Evolutionary conservation across 1,284 basidiomycete genomes (phyloP), one percentile per base, ranked within the genome.

Genomic region (Marasmius oreades): DNA sequence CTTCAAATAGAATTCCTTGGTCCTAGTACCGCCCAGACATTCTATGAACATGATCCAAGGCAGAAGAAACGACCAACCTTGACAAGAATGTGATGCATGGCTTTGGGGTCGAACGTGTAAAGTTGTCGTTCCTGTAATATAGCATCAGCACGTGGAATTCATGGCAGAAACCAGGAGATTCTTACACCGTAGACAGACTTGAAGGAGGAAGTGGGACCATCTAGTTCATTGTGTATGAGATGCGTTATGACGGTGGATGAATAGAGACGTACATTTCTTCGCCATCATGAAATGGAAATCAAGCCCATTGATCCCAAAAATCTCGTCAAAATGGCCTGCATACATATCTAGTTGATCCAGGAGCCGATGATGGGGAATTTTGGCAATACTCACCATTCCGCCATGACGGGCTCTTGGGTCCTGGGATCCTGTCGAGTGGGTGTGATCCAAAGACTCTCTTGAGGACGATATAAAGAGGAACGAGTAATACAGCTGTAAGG

Each of bases 1-100:
- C 53, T 37, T 55, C 53, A 31, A 31, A 31, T 22, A 54, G 55
- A 7, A 31, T 14, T 2, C 42, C 36, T 28, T 51, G 37, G 46
- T 58, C 57, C 57, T 58, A 36, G 31, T 7, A 18, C 22, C 12
- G 8, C 16, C 5, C 7, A 28, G 18, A 22, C 10, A 3, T 24
- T n/a, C 22, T 26, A 28, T 43, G 37, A 42, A 4, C 12, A 1
- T 12, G 7, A 11, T 26, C 26, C 28, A 5, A 22, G 6, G 23
- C 11, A 18, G 16, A 33, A 28, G 11, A 26, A 1, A 23, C 22
- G 4, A 24, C 55, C 11, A 10, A 64, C 65, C 53, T 66, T 72
- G 28, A 72, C 67, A 18, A 73, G 42, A 31, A 73, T 67, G 28
- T 70, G 69, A 53, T 73, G 66, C 51, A 73, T 46, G 2, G 70